Percentiles rank a stretch among this genome's conserved stretches.
Conservation (phyloP, 2,329 filamentous ascomycete genomes). For the Cladophialophora carrionii region DNA sequence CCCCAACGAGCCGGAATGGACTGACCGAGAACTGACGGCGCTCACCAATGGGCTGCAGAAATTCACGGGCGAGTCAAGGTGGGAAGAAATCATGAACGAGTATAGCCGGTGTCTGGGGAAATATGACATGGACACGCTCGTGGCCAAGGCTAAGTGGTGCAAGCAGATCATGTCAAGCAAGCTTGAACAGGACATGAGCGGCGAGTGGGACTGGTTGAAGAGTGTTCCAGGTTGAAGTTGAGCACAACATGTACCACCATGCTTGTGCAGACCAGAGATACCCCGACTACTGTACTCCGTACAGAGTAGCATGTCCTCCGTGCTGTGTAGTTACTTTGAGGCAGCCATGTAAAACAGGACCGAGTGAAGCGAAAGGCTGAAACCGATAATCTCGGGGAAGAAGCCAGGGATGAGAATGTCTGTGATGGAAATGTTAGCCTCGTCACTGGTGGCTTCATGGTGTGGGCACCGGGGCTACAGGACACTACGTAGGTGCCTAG, state of each 20-base stretch:
- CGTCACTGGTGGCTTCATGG: background rate
- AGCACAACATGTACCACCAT: background rate
- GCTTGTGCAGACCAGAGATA: conserved; percentile 13
- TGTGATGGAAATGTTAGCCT: conserved; percentile 16
- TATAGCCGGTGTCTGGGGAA: conserved; percentile 19
- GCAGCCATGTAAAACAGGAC: background rate
- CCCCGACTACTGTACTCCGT: conserved; percentile 7
- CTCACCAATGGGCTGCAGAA: conserved; percentile 40
- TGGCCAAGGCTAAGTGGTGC: conserved; percentile 32
- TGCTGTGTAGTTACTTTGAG: background rate
- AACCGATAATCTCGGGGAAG: conserved; percentile 22
- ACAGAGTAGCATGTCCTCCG: background rate
- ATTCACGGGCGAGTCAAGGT: conserved; percentile 39
- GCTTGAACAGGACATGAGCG: conserved; percentile 5
- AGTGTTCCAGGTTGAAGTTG: conserved; percentile 24
- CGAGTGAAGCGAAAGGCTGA: conserved; percentile 13
- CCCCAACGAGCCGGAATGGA: conserved; percentile 35
- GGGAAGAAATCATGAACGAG: conserved; percentile 37
- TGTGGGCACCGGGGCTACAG: background rate
- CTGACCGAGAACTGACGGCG: conserved; percentile 35
- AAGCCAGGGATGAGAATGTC: conserved; percentile 1
- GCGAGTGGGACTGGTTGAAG: conserved; percentile 28
- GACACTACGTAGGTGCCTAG: background rate
- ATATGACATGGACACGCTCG: conserved; percentile 32
- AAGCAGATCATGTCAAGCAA: conserved; percentile 32